Base-by-base conservation (phyloP, 148 eudicot genomes). In the Dianthus caryophyllus region DNA sequence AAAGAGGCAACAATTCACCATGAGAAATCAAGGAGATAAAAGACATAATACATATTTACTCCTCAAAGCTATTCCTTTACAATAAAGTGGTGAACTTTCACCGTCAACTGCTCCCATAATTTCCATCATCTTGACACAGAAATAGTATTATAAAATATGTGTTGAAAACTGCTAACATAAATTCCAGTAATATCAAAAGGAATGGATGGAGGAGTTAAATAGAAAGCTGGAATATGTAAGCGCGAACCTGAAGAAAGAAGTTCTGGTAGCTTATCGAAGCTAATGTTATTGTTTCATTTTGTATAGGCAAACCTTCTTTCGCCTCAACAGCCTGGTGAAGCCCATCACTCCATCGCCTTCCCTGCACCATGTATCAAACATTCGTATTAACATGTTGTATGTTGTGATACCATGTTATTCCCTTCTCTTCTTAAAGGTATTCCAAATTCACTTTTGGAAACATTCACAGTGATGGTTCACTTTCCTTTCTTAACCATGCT, bases 291-390 rank as follows among this genome's bases (percentile, higher is more conserved):
- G 99, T 95, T 77, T 95, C 99, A 69, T 90, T 95, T 74, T 95
- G 99, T 74, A 95, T 88, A 64, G 99, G 96, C 68, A 90, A 68
- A 67, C 92, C 85, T 81, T 95, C 99, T 84, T 95, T 95, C 68
- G 99, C 99, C 82, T 95, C 99, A 69, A 95, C 99, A 56, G 99
- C 99, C 85, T 95, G 99, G 78, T 95, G 99, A 80, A 95, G 99
- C 46, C 99, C 99, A 73, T 95, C 99, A 80, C 99, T 95, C 99
- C 99, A 95, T 54, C 99, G 96, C 73, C 99, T 88, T 74, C 99
- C 99, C 99, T 95, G 48, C 69, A 69, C 14, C 65, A 50, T 63
- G 57, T 10, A 36, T 69, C 30, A 61, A 25, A 30, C 21, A 66
- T 30, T 15, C 21, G 39, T 48, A 29, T 15, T 62, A 6, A 14